These are phyloP conservation scores for Otatea glauca DNA, from an alignment of 176 grass and related monocot genomes.

Conservation along the genomic window DNA sequence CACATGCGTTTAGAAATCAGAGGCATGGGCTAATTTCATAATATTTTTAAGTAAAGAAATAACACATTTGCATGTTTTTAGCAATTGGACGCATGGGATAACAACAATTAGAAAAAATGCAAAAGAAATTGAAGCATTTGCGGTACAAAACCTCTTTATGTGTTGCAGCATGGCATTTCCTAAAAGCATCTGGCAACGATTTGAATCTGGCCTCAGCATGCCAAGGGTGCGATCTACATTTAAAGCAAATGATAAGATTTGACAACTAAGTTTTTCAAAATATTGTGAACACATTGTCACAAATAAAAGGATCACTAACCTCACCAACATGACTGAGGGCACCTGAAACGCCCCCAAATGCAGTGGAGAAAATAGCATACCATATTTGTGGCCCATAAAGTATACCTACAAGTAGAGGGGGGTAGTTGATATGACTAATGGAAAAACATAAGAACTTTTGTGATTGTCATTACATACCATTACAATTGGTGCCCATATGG, in stretches of 20 bases:
- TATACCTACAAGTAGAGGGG: conserved; percentile 58
- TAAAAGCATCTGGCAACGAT: conserved; percentile 64
- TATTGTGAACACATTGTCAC: background rate
- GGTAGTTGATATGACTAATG: conserved; percentile 33
- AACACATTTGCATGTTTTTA: conserved; percentile 1
- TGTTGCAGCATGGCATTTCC: conserved; percentile 43
- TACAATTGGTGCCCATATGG: conserved; percentile 73
- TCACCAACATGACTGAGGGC: conserved; percentile 81
- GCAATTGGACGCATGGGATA: conserved; percentile 6
- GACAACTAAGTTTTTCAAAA: background rate
- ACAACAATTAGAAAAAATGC: background rate
- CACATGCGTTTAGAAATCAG: background rate
- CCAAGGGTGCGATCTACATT: conserved; percentile 70
- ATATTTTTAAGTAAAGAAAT: conserved; percentile 23
- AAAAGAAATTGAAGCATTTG: conserved; percentile 27
- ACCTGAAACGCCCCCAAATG: conserved; percentile 65
- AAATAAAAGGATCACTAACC: conserved; percentile 45
- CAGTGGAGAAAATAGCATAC: conserved; percentile 85
- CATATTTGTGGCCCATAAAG: conserved; percentile 87
- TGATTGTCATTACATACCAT: conserved; percentile 56
- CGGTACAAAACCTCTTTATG: conserved; percentile 50
- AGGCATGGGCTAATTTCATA: conserved; percentile 11
- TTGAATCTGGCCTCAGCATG: conserved; percentile 81
- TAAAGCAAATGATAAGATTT: conserved; percentile 44
- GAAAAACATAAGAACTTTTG: background rate